Base-by-base conservation (phyloP, 2,329 filamentous ascomycete genomes). In the Arthrobotrys sphaeroides region DNA sequence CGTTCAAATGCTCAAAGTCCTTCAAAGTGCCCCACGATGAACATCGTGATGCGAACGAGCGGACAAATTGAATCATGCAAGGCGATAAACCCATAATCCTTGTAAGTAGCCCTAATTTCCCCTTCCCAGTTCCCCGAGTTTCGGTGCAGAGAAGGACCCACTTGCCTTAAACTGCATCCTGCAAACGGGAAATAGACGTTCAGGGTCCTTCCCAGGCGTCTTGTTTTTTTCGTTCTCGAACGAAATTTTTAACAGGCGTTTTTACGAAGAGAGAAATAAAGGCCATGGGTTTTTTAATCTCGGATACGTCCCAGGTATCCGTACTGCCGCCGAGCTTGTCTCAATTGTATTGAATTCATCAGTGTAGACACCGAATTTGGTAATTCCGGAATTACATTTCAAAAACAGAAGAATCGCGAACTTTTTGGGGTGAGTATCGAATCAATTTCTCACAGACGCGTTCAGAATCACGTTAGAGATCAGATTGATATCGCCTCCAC, bases 101-200 rank as follows among this genome's bases (percentile, higher is more conserved):
- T 57, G 66, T 22, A 36, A 55, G 51, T 31, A 55, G 13, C 28
- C 26, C 36, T 62, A 74, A 68, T 74, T 74, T 74, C 70, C 33
- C 60, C 43, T 68, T 74, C 61, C 61, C 69, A 67, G 61, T 61
- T 67, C 69, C 70, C 70, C 61, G 62, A 67, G 70, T 57, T 57
- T 61, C 60, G 68, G 60, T 64, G 55, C 53, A 42, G 20, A 13
- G 28, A n/a, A 20, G 3, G 61, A 62, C 70, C 70, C 70, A 74
- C 70, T 45, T 72, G 26, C 45, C 47, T 72, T 57, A 38, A 40
- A 43, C 45, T 22, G 40, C 40, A 36, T 62, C 57, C 60, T 73
- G 69, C 33, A 55, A 73, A 55, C 42, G 51, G 60, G 53, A 33
- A 33, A 47, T 43, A 6, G 18, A 43, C 55, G 16, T 36, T 55